A percentile compares a stretch with the other conserved stretches of the same genome.
Conservation (phyloP, 2,329 filamentous ascomycete species). For the Fusarium piperis region DNA sequence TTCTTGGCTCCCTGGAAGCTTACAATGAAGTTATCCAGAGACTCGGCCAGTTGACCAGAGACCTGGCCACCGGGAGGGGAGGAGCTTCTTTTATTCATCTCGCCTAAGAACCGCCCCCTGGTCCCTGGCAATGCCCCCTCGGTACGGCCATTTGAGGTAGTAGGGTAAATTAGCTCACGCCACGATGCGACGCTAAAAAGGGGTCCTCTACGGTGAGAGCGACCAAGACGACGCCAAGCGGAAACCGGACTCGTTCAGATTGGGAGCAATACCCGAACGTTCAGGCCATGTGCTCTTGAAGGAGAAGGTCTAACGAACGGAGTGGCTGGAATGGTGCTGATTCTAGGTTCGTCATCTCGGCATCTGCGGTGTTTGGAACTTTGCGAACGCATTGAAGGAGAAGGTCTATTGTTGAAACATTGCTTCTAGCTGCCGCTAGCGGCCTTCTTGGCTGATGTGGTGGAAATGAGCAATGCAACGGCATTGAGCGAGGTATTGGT, state of each 20-base stretch:
- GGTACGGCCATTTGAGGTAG: constrained; percentile 19
- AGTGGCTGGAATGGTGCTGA: constrained; percentile 6
- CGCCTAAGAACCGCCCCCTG: constrained; percentile 24
- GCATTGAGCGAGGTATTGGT: constrained; percentile 6
- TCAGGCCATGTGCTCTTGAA: not conserved
- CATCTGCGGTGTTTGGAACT: not conserved
- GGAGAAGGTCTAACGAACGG: not conserved
- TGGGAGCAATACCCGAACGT: constrained; percentile 18
- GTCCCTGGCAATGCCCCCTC: constrained; percentile 19
- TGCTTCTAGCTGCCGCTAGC: not conserved
- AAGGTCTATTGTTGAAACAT: not conserved
- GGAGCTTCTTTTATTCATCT: constrained; percentile 40
- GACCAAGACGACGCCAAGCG: constrained; percentile 2
- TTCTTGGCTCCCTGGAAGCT: constrained; percentile 15
- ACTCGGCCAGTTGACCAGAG: not conserved
- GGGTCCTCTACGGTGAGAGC: constrained; percentile 17
- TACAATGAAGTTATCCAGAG: constrained; percentile 12
- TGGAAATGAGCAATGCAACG: not conserved
- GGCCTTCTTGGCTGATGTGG: not conserved
- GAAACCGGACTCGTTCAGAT: constrained; percentile 7
- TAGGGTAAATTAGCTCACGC: constrained; percentile 34
- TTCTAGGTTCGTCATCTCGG: not conserved
- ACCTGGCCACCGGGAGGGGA: not conserved
- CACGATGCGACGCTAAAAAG: constrained; percentile 32
- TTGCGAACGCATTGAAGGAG: not conserved